phyloP scores from a whole-genome alignment of 805 yeast species.

The Pichia deserticola region DNA sequence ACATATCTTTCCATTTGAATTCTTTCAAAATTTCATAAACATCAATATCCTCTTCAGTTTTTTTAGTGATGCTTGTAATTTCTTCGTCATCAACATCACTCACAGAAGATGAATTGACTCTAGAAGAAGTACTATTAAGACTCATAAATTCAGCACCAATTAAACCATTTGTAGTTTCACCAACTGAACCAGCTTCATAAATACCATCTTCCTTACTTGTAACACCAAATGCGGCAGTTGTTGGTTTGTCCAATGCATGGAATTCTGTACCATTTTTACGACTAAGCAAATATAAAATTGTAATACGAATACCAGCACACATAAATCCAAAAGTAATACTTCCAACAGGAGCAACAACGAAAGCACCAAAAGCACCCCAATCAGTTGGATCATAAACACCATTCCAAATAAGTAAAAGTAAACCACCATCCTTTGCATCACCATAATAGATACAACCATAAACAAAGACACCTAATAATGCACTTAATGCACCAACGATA shows the following conservation, averaged over 20 bases:
- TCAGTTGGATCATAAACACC: conserved; percentile 72
- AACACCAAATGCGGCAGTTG: conserved; percentile 12
- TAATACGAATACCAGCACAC: conserved; percentile 43
- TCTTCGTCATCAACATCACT: background rate
- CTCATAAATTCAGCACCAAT: conserved; percentile 8
- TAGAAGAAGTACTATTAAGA: background rate
- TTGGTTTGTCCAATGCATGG: conserved; percentile 37
- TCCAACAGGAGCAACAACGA: conserved; percentile 83
- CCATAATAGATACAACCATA: conserved; percentile 78
- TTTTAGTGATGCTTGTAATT: background rate
- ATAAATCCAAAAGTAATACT: conserved; percentile 54
- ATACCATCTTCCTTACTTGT: conserved; percentile 9
- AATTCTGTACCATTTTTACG: conserved; percentile 33
- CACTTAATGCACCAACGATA: conserved; percentile 78
- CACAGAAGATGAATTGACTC: background rate
- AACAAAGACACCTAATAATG: conserved; percentile 68
- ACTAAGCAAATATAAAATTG: conserved; percentile 26
- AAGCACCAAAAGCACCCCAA: conserved; percentile 95
- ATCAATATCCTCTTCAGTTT: background rate
- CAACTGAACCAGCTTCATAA: conserved; percentile 10
- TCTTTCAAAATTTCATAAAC: conserved; percentile 10
- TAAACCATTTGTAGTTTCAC: conserved; percentile 4
- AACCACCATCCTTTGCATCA: conserved; percentile 69
- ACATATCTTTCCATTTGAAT: conserved; percentile 9
- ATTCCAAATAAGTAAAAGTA: conserved; percentile 62